These are phyloP conservation scores for Penstemon barbatus DNA, from an alignment of 257 asterid species.

Conservation along the genomic window DNA sequence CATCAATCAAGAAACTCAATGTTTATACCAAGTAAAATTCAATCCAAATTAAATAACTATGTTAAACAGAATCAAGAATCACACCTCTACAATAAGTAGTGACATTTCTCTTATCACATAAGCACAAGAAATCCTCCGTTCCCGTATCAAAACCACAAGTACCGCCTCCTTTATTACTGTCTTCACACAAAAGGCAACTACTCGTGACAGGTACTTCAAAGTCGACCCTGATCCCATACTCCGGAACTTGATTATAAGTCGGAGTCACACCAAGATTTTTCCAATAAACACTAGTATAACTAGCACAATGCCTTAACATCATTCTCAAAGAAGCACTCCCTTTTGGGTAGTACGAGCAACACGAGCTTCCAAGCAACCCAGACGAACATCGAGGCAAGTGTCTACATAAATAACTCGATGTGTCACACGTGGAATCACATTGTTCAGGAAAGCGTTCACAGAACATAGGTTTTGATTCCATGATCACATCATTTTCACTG, in stretches of 20 bases:
- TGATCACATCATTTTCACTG: slow-evolving; percentile 62
- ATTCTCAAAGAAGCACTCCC: slow-evolving; percentile 79
- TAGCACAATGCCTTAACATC: slow-evolving; percentile 75
- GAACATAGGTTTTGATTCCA: slow-evolving; percentile 69
- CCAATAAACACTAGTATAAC: slow-evolving; percentile 79
- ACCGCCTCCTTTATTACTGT: slow-evolving; percentile 59
- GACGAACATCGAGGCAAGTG: slow-evolving; percentile 65
- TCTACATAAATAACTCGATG: slow-evolving; percentile 77
- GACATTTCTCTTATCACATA: slow-evolving; percentile 66
- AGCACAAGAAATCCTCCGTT: slow-evolving; percentile 70
- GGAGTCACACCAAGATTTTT: slow-evolving; percentile 64
- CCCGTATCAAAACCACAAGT: slow-evolving; percentile 69
- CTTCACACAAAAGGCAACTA: slow-evolving; percentile 66
- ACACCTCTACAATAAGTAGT: slow-evolving; percentile 74
- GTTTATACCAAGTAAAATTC: background rate
- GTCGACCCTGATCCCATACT: slow-evolving; percentile 82
- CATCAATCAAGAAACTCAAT: slow-evolving; percentile 2
- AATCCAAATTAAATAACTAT: background rate
- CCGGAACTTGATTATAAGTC: slow-evolving; percentile 66
- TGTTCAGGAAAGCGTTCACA: slow-evolving; percentile 87
- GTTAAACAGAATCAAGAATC: background rate
- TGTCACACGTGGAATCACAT: slow-evolving; percentile 90
- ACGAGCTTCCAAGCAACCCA: slow-evolving; percentile 48
- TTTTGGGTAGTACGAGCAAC: slow-evolving; percentile 88
- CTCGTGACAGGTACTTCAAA: slow-evolving; percentile 83